Conservation (phyloP, 2,329 filamentous ascomycete genomes). For the Neopestalotiopsis clavispora region DNA sequence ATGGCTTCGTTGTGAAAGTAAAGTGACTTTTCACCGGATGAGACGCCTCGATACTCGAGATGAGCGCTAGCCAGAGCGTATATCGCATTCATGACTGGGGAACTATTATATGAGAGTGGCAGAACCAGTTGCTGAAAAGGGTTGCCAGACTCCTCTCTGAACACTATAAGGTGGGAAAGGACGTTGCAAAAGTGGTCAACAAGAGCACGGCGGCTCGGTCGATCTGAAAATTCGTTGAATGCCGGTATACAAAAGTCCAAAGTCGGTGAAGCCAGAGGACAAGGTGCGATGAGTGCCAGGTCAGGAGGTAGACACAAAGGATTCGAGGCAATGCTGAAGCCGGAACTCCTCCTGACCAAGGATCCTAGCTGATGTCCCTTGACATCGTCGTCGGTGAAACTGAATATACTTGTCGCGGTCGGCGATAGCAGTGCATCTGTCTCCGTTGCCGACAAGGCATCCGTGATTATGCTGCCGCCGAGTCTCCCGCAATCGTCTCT, state of each 20-base stretch:
- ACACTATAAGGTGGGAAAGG: conserved; percentile 68
- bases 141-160: conserved; percentile 66
- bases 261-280: conserved; percentile 43
- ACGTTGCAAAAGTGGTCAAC: conserved; percentile 69
- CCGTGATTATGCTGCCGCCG: conserved; percentile 22
- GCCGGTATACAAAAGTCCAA: conserved; percentile 57
- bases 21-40: conserved; percentile 59
- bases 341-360: conserved; percentile 28
- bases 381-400: conserved; percentile 28
- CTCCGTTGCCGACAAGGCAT: conserved; percentile 21
- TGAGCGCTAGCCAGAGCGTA: conserved; percentile 86
- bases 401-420: conserved; percentile 28
- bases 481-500: conserved; percentile 29
- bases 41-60: conserved; percentile 68
- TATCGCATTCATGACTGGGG: conserved; percentile 78
- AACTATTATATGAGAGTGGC: conserved; percentile 60
- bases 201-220: conserved; percentile 57
- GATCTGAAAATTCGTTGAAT: conserved; percentile 62
- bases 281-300: conserved; percentile 47
- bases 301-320: conserved; percentile 38
- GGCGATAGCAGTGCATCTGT: conserved; percentile 12
- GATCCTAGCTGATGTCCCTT: conserved; percentile 21
- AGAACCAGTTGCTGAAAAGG: conserved; percentile 67
- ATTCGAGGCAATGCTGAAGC: conserved; percentile 23
- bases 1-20: conserved; percentile 66